Base-by-base conservation (phyloP, 148 eudicot genomes). In the Oxyria digyna region DNA sequence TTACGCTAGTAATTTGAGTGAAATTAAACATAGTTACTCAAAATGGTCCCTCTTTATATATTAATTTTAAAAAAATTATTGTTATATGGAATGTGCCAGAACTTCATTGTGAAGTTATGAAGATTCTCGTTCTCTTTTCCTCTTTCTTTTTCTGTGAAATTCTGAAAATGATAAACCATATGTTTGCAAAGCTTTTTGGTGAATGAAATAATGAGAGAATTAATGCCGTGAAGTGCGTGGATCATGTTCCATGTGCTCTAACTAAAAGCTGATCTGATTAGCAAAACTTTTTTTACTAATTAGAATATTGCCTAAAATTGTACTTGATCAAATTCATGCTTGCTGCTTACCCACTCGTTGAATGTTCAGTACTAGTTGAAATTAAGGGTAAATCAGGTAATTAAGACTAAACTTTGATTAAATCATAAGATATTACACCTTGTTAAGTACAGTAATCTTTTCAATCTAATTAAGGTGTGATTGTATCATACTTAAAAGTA, bases 241-340 rank as follows among this genome's bases (percentile, higher is more conserved):
- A 52, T 6, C 59, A 52, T 23, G 59, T 52, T 52, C 59, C 59
- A 52, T 23, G 29, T 52, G 59, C 59, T n/a, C n/a, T 50, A 50
- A 50, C 23, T 18, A 21, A 50, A 50, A 6, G 29, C 59, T 52
- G 6, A 21, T 52, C 59, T 52, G 57, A 20, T 50, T 6, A 50
- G 21, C 57, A 50, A 15, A 17, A 38, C 3, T 35, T 3, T 6
- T 35, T 35, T 35, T 35, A 17, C 4, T 15, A 43, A 43, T 43
- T 43, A 15, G n/a, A 43, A 43, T 15, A 43, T 43, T 43, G 49
- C 49, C 49, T 43, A n/a, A 43, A 43, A 14, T 43, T 14, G 49
- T 43, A 43, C 49, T 15, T 15, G 18, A 42, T 42, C n/a, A n/a
- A 42, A 42, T 0, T 42, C 14, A 42, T 42, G 46, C 46, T 0